These are phyloP conservation scores for Aspergillus saccharolyticus DNA, from an alignment of 495 filamentous ascomycete genomes.

Conservation along the genomic window DNA sequence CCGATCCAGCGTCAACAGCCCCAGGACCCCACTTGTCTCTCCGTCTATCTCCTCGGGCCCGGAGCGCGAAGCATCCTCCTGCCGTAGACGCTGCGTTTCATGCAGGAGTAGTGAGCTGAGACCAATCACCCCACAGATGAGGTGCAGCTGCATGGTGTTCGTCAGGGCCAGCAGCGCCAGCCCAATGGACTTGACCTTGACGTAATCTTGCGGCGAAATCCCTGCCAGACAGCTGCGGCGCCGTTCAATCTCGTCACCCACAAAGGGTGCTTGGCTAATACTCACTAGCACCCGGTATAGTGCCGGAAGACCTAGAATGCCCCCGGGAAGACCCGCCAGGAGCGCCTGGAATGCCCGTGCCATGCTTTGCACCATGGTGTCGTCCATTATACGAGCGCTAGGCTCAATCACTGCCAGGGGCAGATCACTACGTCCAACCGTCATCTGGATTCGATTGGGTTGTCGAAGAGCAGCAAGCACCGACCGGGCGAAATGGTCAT, in stretches of 20 bases:
- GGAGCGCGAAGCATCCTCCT: slow-evolving; percentile 12
- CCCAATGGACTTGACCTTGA: slow-evolving; percentile 27
- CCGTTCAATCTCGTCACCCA: slow-evolving; percentile 37
- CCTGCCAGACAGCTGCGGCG: slow-evolving; percentile 14
- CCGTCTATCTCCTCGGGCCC: slow-evolving; percentile 9
- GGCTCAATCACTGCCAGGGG: slow-evolving; percentile 21
- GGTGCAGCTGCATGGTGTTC: slow-evolving; percentile 33
- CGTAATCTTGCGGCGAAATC: slow-evolving; percentile 12
- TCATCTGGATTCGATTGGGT: slow-evolving; percentile 28
- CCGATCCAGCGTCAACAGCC: slow-evolving; percentile 21
- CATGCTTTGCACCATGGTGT: slow-evolving; percentile 56
- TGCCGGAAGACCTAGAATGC: slow-evolving; percentile 63
- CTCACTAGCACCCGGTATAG: slow-evolving; percentile 62
- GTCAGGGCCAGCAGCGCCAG: slow-evolving; percentile 38
- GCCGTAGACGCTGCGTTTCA: slow-evolving; percentile 17
- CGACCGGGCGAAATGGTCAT: slow-evolving; percentile 36
- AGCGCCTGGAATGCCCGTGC: slow-evolving; percentile 69
- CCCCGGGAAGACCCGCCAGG: slow-evolving; percentile 64
- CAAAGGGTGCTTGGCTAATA: slow-evolving; percentile 53
- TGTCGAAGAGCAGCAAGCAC: slow-evolving; percentile 34
- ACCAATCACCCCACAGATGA: slow-evolving; percentile 40
- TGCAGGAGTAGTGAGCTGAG: slow-evolving; percentile 29
- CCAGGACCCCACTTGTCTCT: slow-evolving; percentile 10
- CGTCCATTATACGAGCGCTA: slow-evolving; percentile 14
- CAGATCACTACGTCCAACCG: slow-evolving; percentile 25